Evolutionary conservation across 2,329 filamentous ascomycete species (phyloP), one percentile per base, ranked within the genome.

Genomic region (Pseudogymnoascus sp.): DNA sequence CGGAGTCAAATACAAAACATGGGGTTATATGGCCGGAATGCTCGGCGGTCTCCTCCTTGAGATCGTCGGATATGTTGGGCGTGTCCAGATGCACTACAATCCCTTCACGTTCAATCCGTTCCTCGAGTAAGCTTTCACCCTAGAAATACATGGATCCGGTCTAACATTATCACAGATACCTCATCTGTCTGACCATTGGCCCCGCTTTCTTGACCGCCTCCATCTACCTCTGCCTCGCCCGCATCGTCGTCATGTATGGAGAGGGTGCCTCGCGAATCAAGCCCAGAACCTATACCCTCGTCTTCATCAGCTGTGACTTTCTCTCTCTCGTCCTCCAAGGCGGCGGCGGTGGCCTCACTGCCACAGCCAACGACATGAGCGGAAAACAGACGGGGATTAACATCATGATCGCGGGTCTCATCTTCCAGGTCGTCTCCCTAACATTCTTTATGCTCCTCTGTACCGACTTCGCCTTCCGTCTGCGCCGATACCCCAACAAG

Each of bases 221-320:
- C 69, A 81, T 88, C 72, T 88, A 88, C 75, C 80, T 88, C 23
- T 86, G 82, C 3, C 80, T 88, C 64, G 85, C 86, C 72, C 83
- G 86, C 76, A 73, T 83, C 66, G 78, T 80, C 63, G 73, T 82
- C 37, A 73, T 77, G 55, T 75, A 84, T 64, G 77, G 75, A 71
- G 78, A 82, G 6, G 49, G 67, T 37, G 75, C 83, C 61, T 84
- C 82, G 14, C 79, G 81, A 66, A 69, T 85, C 63, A 75, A 75
- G 3, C 80, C 83, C 16, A 71, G 70, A 14, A 76, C 77, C 68
- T 84, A 83, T 71, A 82, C 83, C 2, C 75, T 79, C 68, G 72
- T 55, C 28, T 85, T 85, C 74, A 79, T 85, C 8, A 80, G 81
- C 62, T 81, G 80, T 71, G 84, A 86, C 71, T 73, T 86, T 21